phyloP scores from a whole-genome alignment of 129 eudicot genomes.

The Chrysanthemum seticuspe region DNA sequence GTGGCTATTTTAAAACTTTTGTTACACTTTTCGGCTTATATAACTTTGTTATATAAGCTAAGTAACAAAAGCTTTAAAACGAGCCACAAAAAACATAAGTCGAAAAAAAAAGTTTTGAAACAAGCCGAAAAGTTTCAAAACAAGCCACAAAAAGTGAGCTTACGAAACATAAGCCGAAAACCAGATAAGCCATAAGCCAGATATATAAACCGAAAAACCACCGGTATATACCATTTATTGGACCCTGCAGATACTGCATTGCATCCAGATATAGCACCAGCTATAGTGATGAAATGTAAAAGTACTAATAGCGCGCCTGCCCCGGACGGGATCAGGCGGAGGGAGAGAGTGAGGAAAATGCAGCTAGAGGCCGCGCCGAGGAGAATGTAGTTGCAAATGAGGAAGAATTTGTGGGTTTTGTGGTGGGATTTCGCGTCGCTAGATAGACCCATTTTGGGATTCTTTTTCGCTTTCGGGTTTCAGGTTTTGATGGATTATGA shows the following conservation, averaged over 20 bases:
- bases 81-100: too few relatives aligned
- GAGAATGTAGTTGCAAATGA: constrained; percentile 67
- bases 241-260: constrained; percentile 44
- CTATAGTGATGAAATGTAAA: constrained; percentile 56
- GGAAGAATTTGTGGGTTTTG: constrained; percentile 78
- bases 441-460: constrained; percentile 19
- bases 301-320: constrained; percentile 49
- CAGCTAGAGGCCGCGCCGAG: constrained; percentile 90
- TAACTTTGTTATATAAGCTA: too few relatives aligned
- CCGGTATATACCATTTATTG: constrained; percentile 35
- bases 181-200: too few relatives aligned
- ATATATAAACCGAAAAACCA: too few relatives aligned
- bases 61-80: too few relatives aligned
- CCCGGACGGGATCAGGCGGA: constrained; percentile 78
- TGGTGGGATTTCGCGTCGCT: constrained; percentile 37
- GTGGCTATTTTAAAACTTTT: too few relatives aligned
- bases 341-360: constrained; percentile 88
- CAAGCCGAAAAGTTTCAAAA: too few relatives aligned
- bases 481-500: not conserved
- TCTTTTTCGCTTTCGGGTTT: not conserved
- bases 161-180: too few relatives aligned
- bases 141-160: too few relatives aligned
- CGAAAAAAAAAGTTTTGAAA: too few relatives aligned
- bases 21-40: too few relatives aligned
- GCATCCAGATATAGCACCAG: constrained; percentile 53